Base-by-base conservation (phyloP, 2,329 filamentous ascomycete species). In the Teratosphaeriaceae sp. region DNA sequence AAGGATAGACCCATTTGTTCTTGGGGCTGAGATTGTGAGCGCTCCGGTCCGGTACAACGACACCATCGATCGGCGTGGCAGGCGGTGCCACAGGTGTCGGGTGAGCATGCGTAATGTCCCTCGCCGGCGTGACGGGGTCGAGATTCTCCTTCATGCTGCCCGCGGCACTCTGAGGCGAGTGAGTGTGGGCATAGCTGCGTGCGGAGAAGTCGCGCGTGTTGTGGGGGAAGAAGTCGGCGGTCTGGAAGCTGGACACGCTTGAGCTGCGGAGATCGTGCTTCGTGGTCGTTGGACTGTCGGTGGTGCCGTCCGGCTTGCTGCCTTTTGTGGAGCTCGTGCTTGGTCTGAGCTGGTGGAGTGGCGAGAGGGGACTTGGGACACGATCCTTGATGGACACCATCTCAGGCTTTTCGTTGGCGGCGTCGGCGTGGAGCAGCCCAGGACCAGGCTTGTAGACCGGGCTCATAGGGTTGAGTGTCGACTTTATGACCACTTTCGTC, bases 181-280 rank as follows among this genome's bases (percentile, higher is more conserved):
- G n/a, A n/a, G n/a, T n/a, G n/a, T n/a, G 60, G 12, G 53, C 53
- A 20, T 63, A 50, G 40, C 59, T 60, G 21, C 56, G 57, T 33
- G 56, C 56, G 5, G 63, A 65, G 40, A 64, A 61, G 15, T 65
- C 61, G 23, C 53, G 50, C 20, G 63, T 59, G 43, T 66, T 62
- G 47, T 51, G 52, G 8, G 63, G 63, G 45, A 66, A 66, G 57
- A 66, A 66, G 47, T 65, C 62, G 16, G 58, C 57, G 9, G 63
- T 66, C 23, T 54, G 53, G 44, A 63, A 60, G 48, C 63, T 65
- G 8, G 62, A 57, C n/a, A 57, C 46, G 44, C 62, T 65, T 5
- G 61, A 62, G 43, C 54, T 58, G 40, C 56, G 53, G 4, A 57
- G 22, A 16, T 42, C 26, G 21, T 18, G 19, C n/a, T 19, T 20